Percentiles rank a stretch among this genome's conserved stretches.
Conservation (phyloP, 768 basidiomycete species). For the Hebeloma cylindrosporum region DNA sequence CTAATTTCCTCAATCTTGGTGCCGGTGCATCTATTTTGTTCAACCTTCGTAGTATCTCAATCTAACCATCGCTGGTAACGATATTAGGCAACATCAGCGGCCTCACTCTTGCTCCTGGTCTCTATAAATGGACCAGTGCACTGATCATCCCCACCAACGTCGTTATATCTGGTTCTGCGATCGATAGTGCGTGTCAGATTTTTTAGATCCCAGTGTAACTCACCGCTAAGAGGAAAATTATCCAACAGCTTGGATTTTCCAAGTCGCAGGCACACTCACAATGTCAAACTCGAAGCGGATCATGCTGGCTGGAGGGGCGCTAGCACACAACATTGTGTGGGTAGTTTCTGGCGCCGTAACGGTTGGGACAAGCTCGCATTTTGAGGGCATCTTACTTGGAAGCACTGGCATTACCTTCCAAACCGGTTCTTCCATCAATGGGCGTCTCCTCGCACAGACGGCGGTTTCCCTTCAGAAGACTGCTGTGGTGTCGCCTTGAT, state of each 20-base stretch:
- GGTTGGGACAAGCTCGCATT: constrained; percentile 12
- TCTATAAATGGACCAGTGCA: constrained; percentile 19
- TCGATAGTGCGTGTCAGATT: constrained; percentile 6
- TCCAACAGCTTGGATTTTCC: constrained; percentile 22
- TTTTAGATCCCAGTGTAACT: constrained; percentile 4
- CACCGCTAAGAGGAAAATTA: neutral
- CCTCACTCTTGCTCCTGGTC: constrained; percentile 17
- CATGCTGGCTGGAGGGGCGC: constrained; percentile 20
- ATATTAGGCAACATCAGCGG: constrained; percentile 21
- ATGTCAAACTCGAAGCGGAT: constrained; percentile 6
- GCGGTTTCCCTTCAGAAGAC: constrained; percentile 19
- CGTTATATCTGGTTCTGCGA: constrained; percentile 9
- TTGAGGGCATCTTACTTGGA: constrained; percentile 21
- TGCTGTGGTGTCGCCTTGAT: too few relatives aligned
- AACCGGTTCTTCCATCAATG: constrained; percentile 18
- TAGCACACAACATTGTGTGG: constrained; percentile 23
- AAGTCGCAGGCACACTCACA: constrained; percentile 17
- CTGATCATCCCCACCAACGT: constrained; percentile 15
- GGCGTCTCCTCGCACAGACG: constrained; percentile 23
- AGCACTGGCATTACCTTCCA: constrained; percentile 13
- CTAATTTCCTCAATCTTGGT: constrained; percentile 19
- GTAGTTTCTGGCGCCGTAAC: constrained; percentile 15
- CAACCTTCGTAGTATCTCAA: too few relatives aligned
- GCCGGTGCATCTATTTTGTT: constrained; percentile 18
- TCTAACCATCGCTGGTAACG: too few relatives aligned